Conservation (phyloP, 345 rosid species). For the Linum trigynum region DNA sequence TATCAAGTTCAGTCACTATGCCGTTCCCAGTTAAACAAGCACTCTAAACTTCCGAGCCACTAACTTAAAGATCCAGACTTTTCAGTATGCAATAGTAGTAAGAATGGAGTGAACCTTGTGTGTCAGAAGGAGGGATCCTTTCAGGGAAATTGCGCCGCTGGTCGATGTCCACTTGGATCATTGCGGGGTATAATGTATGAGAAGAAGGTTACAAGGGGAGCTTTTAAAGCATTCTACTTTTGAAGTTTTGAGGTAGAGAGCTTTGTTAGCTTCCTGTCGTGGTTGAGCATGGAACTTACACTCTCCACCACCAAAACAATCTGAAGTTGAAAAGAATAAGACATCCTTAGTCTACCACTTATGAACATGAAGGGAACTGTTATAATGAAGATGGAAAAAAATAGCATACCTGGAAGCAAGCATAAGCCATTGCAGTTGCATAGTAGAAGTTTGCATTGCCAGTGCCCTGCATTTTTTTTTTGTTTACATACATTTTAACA, state of each 20-base stretch:
- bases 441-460: conserved; percentile 97
- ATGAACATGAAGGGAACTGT: not conserved
- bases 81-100: too few relatives aligned
- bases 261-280: conserved; percentile 54
- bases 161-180: not conserved
- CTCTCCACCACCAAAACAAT: conserved; percentile 73
- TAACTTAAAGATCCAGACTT: not conserved
- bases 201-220: not conserved
- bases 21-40: not conserved
- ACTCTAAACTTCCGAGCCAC: not conserved
- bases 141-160: too few relatives aligned
- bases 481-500: conserved; percentile 6
- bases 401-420: conserved; percentile 76
- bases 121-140: too few relatives aligned
- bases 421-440: conserved; percentile 82
- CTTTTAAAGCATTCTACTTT: conserved; percentile 21
- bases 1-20: too few relatives aligned
- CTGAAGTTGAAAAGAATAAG: conserved; percentile 29
- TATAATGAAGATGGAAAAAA: not conserved
- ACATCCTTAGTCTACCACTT: not conserved
- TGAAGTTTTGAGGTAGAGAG: conserved; percentile 19
- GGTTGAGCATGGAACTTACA: conserved; percentile 69
- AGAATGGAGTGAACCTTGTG: too few relatives aligned
- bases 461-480: conserved; percentile 53
- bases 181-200: not conserved